Percentiles rank a stretch among this genome's conserved stretches.
Conservation (phyloP, 2,329 filamentous ascomycete genomes). For the Aspergillus fumigatiaffinis region DNA sequence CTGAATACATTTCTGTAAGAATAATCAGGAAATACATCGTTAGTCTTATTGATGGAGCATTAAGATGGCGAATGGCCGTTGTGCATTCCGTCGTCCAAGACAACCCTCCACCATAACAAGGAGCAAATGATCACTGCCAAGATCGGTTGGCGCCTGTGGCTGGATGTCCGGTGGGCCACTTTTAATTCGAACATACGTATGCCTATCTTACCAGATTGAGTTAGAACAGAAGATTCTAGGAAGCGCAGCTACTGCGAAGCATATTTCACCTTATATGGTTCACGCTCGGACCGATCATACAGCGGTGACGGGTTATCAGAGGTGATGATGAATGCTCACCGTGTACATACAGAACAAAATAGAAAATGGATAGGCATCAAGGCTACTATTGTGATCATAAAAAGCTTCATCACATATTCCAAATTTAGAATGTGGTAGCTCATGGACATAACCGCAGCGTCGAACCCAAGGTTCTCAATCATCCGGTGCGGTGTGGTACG, state of each 20-base stretch:
- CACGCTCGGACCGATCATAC: background rate
- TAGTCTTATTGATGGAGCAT: background rate
- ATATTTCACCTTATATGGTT: no score
- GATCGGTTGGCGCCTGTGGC: background rate
- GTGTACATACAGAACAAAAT: background rate
- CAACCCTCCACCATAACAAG: background rate
- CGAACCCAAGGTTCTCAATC: background rate
- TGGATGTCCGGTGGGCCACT: background rate
- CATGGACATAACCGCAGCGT: background rate
- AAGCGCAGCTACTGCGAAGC: background rate
- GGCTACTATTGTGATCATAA: background rate
- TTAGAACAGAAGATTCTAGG: background rate
- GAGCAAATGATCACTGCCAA: background rate
- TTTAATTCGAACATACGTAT: background rate
- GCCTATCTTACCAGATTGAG: background rate
- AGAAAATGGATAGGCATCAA: background rate
- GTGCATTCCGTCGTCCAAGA: background rate
- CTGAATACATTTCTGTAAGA: background rate
- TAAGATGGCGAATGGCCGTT: background rate
- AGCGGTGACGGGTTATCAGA: background rate
- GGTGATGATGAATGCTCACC: no score
- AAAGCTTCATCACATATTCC: background rate
- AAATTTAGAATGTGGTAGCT: background rate
- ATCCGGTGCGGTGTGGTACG: slow-evolving; percentile 40
- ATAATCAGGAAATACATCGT: background rate